These are phyloP conservation scores for Aspergillus olivimuriae DNA, from an alignment of 495 filamentous ascomycete species.

Conservation along the genomic window DNA sequence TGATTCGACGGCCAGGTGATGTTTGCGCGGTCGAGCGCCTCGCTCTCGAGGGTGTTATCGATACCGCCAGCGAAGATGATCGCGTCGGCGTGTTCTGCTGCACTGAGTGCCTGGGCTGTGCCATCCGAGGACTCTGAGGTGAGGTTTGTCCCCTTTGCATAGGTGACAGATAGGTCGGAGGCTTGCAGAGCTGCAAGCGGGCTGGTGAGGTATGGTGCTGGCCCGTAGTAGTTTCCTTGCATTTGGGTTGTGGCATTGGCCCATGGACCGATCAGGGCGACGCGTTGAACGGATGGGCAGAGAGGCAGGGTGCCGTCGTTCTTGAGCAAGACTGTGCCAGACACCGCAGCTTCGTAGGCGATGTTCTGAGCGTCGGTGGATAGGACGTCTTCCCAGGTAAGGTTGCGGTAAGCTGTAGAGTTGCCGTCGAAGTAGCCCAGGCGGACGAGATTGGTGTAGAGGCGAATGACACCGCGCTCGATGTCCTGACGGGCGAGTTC, in stretches of 20 bases:
- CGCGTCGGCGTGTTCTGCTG: conserved; percentile 46
- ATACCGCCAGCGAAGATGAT: conserved; percentile 55
- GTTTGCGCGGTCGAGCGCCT: conserved; percentile 47
- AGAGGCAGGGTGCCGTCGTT: conserved; percentile 54
- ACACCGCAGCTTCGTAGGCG: conserved; percentile 51
- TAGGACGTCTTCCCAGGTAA: conserved; percentile 48
- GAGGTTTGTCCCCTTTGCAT: conserved; percentile 39
- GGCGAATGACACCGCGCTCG: conserved; percentile 47
- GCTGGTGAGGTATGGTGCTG: conserved; percentile 49
- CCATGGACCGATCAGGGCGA: conserved; percentile 56
- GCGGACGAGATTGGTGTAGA: conserved; percentile 49
- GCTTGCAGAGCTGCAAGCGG: conserved; percentile 43
- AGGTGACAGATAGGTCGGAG: conserved; percentile 40
- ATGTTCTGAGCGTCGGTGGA: conserved; percentile 46
- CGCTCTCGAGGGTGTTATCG: conserved; percentile 49
- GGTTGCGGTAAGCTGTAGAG: conserved; percentile 40
- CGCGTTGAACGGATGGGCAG: conserved; percentile 25
- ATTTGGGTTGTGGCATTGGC: conserved; percentile 53
- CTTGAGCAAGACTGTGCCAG: conserved; percentile 56
- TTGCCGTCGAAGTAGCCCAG: conserved; percentile 56
- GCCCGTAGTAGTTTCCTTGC: conserved; percentile 56
- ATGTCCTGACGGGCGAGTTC: conserved; percentile 43
- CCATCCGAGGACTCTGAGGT: conserved; percentile 32
- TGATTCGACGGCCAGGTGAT: conserved; percentile 55
- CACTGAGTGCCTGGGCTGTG: conserved; percentile 36